Evolutionary conservation across 2,329 filamentous ascomycete species (phyloP), one percentile per base, ranked within the genome.

Genomic region (Aspergillus uvarum): DNA sequence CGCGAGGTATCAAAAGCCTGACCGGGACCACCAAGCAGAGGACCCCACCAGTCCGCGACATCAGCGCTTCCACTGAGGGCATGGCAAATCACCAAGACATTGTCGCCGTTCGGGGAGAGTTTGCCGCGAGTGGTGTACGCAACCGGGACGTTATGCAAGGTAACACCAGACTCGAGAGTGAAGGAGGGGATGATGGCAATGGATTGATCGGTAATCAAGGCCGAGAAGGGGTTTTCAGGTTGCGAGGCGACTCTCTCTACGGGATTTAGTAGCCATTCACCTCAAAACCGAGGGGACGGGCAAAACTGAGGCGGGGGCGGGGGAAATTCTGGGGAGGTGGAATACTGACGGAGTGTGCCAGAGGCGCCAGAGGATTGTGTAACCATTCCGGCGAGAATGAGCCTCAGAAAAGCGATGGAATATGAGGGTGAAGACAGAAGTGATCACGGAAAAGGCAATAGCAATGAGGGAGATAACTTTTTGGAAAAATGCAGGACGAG

Each of bases 111-210:
- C 2, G 83, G 79, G 5, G 85, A 83, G 26, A 89, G 78, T 26
- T 78, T 78, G 59, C 86, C 86, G 59, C 84, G 83, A 3, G 83
- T 85, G 61, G 86, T 88, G 77, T 88, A 88, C 59, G 86, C 86
- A 54, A 89, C 79, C 2, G 83, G 85, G 16, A 88, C 84, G 85
- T 98, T 95, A 67, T 84, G 80, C 21, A 99, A 83, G 0, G 85
- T 89, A 24, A 90, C 91, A 52, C 95, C 95, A 2, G 93, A 98
- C 77, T 99, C 95, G 66, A 99, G 89, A 8, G 89, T 92, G 76
- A 97, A 96, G 26, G 88, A 88, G 2, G 95, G 94, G 58, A 99
- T 86, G 62, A 95, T 86, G 59, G 90, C 92, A 71, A 96, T 89
- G 56, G 89, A 84, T 79, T 98, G 95, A 70, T 96, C 89, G 55